These are phyloP conservation scores for Williopsis jadinii DNA, from an alignment of 1,139 yeast species.

Conservation along the genomic window DNA sequence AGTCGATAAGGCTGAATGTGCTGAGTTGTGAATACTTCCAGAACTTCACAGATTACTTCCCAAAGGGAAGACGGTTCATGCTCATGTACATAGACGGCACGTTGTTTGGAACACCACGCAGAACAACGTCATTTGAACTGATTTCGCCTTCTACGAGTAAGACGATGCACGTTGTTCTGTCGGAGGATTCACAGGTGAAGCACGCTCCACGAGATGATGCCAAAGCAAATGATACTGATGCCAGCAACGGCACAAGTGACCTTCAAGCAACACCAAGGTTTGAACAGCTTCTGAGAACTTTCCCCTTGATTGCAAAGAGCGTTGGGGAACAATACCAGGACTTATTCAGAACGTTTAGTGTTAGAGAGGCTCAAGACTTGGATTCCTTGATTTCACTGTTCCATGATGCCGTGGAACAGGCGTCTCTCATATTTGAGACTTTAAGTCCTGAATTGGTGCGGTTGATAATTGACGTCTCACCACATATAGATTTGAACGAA, in stretches of 20 bases:
- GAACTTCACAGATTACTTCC: slow-evolving; percentile 39
- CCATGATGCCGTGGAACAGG: slow-evolving; percentile 30
- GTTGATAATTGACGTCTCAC: slow-evolving; percentile 27
- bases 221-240: neutral
- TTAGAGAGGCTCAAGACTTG: slow-evolving; percentile 24
- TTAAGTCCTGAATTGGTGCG: slow-evolving; percentile 26
- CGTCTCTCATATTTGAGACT: slow-evolving; percentile 34
- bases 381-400: slow-evolving; percentile 29
- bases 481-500: slow-evolving; percentile 45
- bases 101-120: slow-evolving; percentile 33
- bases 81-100: slow-evolving; percentile 47
- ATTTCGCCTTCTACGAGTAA: slow-evolving; percentile 7
- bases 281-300: slow-evolving; percentile 38
- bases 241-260: neutral
- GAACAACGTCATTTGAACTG: slow-evolving; percentile 6
- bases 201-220: too few species aligned
- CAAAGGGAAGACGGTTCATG: slow-evolving; percentile 44
- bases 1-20: slow-evolving; percentile 39
- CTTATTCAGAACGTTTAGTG: slow-evolving; percentile 31
- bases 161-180: slow-evolving; percentile 1
- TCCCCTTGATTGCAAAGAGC: slow-evolving; percentile 39
- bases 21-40: slow-evolving; percentile 36
- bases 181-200: neutral
- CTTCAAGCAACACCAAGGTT: slow-evolving; percentile 19
- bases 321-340: slow-evolving; percentile 38